A percentile compares a stretch with the other conserved stretches of the same genome.
phyloP scores from a whole-genome alignment of 805 yeast species.

The Clavispora fructus region DNA sequence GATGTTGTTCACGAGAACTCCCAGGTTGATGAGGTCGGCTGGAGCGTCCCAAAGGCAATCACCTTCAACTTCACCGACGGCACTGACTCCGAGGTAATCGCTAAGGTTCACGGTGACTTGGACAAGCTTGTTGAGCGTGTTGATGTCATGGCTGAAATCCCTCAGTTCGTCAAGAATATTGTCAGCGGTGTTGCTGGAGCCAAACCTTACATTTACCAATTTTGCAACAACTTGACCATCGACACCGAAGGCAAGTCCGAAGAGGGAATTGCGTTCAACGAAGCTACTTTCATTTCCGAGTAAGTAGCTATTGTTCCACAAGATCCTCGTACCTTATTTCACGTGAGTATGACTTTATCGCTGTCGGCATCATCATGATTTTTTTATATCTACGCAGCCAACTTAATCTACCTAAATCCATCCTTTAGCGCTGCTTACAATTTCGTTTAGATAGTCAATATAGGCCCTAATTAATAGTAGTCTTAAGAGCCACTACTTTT shows the following conservation, averaged over 20 bases:
- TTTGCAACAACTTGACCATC: slow-evolving; percentile 58
- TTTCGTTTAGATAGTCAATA: not conserved
- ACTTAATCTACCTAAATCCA: not conserved
- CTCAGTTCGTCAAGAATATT: slow-evolving; percentile 86
- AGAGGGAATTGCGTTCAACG: slow-evolving; percentile 65
- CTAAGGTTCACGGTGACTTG: slow-evolving; percentile 56
- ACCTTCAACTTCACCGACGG: slow-evolving; percentile 48
- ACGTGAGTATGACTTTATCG: not conserved
- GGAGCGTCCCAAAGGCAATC: slow-evolving; percentile 79
- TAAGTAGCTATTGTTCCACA: slow-evolving; percentile 7
- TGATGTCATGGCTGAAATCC: slow-evolving; percentile 97
- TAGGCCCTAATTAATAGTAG: not conserved
- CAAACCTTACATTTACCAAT: slow-evolving; percentile 95
- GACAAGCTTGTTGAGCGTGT: slow-evolving; percentile 73
- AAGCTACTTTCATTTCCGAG: slow-evolving; percentile 71
- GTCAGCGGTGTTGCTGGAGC: slow-evolving; percentile 95
- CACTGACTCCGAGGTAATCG: slow-evolving; percentile 34
- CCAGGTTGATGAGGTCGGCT: slow-evolving; percentile 72
- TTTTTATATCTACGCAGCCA: not conserved
- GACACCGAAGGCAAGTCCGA: slow-evolving; percentile 42
- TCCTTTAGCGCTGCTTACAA: not conserved
- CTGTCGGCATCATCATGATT: not conserved
- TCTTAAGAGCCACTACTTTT: not conserved
- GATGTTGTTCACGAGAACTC: slow-evolving; percentile 48
- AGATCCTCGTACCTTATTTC: not conserved